Conservation (phyloP, 2,329 filamentous ascomycete genomes). For the Penicillium crustosum region DNA sequence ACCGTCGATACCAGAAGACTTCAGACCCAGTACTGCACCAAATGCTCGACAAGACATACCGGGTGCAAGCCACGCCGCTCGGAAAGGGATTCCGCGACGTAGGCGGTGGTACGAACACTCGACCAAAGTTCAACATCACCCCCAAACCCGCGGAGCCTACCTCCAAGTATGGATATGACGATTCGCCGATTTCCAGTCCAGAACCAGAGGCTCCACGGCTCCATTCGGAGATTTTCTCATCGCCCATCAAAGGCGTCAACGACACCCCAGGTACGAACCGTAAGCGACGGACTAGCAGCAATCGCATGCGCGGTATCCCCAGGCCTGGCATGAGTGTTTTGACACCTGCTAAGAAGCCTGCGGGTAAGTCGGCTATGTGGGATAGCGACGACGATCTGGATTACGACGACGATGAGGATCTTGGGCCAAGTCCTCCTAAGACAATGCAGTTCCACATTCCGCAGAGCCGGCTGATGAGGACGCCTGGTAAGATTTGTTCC, state of each 20-base stretch:
- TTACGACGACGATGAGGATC: conserved; percentile 54
- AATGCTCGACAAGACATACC: conserved; percentile 93
- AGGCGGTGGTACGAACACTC: conserved; percentile 21
- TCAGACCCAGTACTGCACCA: conserved; percentile 80
- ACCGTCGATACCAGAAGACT: conserved; percentile 39
- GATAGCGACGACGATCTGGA: conserved; percentile 70
- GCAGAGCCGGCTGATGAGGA: conserved; percentile 50
- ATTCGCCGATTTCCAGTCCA: conserved; percentile 68
- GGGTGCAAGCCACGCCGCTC: conserved; percentile 86
- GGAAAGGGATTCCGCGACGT: conserved; percentile 47
- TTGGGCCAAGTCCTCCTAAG: conserved; percentile 86
- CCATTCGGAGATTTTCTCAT: conserved; percentile 81
- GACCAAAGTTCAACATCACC: conserved; percentile 36
- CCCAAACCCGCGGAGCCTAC: conserved; percentile 31
- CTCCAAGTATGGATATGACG: conserved; percentile 32
- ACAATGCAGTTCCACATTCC: conserved; percentile 56
- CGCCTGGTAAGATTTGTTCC: conserved; percentile 42
- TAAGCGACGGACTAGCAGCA: conserved; percentile 44
- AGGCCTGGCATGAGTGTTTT: conserved; percentile 85
- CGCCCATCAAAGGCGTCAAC: conserved; percentile 56
- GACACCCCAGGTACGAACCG: conserved; percentile 41
- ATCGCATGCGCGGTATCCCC: conserved; percentile 45
- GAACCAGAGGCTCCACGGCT: conserved; percentile 79
- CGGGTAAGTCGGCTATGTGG: conserved; percentile 55
- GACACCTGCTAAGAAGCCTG: conserved; percentile 60